phyloP scores from a whole-genome alignment of 139 green algal species.

The Nannochloris sp. region DNA sequence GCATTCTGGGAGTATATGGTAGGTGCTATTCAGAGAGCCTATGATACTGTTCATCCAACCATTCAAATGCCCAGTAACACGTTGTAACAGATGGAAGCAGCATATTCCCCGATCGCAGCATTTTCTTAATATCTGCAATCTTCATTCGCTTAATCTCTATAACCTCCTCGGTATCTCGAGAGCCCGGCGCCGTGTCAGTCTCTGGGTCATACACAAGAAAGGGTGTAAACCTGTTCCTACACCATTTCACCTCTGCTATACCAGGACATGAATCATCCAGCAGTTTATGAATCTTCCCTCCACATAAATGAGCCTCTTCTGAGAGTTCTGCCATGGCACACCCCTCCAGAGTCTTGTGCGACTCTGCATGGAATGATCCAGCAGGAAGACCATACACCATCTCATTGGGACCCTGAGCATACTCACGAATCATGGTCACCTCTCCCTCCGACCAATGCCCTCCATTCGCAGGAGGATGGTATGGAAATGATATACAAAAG shows the following conservation, averaged over 20 bases:
- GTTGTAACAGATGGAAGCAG: slow-evolving; percentile 59
- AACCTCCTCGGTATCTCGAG: slow-evolving; percentile 45
- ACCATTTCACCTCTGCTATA: slow-evolving; percentile 81
- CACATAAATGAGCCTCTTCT: slow-evolving; percentile 67
- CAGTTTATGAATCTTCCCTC: slow-evolving; percentile 58
- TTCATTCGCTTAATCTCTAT: slow-evolving; percentile 46
- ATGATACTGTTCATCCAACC: slow-evolving; percentile 24
- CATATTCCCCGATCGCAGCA: slow-evolving; percentile 52
- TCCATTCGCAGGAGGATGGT: slow-evolving; percentile 37
- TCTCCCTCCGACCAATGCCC: slow-evolving; percentile 15
- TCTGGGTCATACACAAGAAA: slow-evolving; percentile 63
- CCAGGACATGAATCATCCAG: slow-evolving; percentile 39
- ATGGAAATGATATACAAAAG: slow-evolving; percentile 62
- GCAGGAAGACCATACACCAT: slow-evolving; percentile 65
- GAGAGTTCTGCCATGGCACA: slow-evolving; percentile 57
- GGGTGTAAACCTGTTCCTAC: slow-evolving; percentile 64
- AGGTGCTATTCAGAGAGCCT: slow-evolving; percentile 10
- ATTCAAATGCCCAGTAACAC: slow-evolving; percentile 49
- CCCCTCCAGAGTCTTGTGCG: slow-evolving; percentile 40
- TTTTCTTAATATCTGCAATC: slow-evolving; percentile 35
- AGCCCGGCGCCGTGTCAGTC: slow-evolving; percentile 14
- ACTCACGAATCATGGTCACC: slow-evolving; percentile 69
- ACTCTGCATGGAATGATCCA: slow-evolving; percentile 51
- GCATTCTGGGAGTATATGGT: slow-evolving; percentile 45
- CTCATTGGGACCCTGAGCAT: slow-evolving; percentile 49